Evolutionary conservation across 805 yeast species (phyloP), one percentile per base, ranked within the genome.

Genomic region (Dipodascopsis tothii): DNA sequence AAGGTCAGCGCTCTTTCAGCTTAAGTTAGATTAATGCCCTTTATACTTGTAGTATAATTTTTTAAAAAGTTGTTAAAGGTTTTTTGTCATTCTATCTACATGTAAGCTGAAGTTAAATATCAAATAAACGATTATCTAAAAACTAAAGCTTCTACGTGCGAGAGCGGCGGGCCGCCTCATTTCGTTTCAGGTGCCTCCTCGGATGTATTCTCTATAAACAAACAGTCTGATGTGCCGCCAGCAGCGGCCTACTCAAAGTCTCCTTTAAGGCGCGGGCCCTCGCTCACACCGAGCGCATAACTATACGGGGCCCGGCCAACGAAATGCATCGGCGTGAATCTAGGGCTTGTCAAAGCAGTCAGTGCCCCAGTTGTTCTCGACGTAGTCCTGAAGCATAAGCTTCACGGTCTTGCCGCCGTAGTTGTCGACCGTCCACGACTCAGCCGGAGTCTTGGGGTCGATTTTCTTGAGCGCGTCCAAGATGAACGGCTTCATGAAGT

Each of bases 341-440:
- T 27, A 11, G 14, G 11, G n/a, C 9, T 33, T 33, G 7, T 35
- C 25, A 23, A 48, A n/a, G 33, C 53, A 49, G 7, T 41, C 40
- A 14, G 46, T 46, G 18, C 53, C 50, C 57, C 57, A 54, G 17
- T 53, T 45, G 11, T 49, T 47, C 16, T 14, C 17, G 14, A 54
- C 57, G 23, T 34, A 66, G 60, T 71, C 70, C 60, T 83, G 79
- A 63, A 80, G 72, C 60, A 84, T 73, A 61, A 80, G 84, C 75
- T 81, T 81, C 69, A 84, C 71, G 75, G 83, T 71, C 71, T 80
- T 81, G 62, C 85, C 85, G 60, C 73, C 79, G 60, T 53, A 52
- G 3, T 14, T 28, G 20, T 23, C 20, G 14, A 41, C 35, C 2
- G 18, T 27, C 53, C 53, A 49, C n/a, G 37, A 39, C 4, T 37